A percentile compares a stretch with the other conserved stretches of the same genome.
Evolutionary conservation across 129 eudicot genomes (phyloP).

Genomic region (Erigeron canadensis): DNA sequence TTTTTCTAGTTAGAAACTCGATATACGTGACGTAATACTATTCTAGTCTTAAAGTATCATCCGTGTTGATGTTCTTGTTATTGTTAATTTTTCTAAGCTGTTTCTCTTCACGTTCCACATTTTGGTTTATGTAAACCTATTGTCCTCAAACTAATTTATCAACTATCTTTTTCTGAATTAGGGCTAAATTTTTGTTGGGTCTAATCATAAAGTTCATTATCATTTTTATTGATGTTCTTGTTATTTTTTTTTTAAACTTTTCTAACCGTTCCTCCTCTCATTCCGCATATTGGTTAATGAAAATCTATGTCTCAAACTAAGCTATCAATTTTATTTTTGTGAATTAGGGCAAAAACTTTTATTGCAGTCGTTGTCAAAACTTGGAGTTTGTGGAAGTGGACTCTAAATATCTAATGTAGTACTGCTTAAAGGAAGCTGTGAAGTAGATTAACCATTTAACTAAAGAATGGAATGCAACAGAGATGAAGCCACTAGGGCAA

Average conservation of each 20-base stretch:
- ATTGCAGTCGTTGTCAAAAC: constrained; percentile 8
- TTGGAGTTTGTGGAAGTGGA: background rate
- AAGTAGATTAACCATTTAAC: constrained; percentile 4
- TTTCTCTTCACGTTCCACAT: background rate
- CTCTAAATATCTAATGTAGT: constrained; percentile 10
- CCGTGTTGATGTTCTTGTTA: too few species aligned
- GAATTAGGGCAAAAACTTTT: background rate
- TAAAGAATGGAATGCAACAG: constrained; percentile 76
- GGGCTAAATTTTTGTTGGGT: too few species aligned
- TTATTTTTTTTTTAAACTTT: too few species aligned
- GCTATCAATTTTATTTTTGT: background rate
- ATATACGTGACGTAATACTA: too few species aligned
- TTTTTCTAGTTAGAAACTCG: background rate
- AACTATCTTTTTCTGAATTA: background rate
- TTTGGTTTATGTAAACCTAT: background rate
- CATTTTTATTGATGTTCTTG: background rate
- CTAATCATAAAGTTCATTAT: constrained; percentile 2
- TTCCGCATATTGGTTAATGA: background rate
- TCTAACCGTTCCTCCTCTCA: too few species aligned
- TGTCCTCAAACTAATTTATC: background rate
- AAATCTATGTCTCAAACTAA: constrained; percentile 2
- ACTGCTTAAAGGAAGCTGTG: constrained; percentile 6
- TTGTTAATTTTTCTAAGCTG: too few species aligned
- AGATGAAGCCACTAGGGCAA: constrained; percentile 93
- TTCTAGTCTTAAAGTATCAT: background rate